Conservation (phyloP, 495 filamentous ascomycete genomes). For the Rostrohypoxylon terebratum region DNA sequence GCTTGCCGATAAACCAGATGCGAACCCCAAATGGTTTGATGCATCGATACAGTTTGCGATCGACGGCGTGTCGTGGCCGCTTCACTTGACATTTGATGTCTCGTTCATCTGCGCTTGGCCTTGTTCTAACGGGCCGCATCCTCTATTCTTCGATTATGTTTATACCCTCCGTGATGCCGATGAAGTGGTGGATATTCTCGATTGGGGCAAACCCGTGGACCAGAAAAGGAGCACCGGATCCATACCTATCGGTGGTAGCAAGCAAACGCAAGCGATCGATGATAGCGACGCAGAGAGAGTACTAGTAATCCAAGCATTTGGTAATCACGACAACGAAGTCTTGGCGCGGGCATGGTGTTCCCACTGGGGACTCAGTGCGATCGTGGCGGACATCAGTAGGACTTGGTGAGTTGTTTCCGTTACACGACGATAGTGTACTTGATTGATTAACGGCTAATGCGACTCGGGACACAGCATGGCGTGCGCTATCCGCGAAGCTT, state of each 20-base stretch:
- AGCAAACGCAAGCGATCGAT: conserved; percentile 16
- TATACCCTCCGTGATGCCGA: conserved; percentile 67
- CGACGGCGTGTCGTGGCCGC: conserved; percentile 70
- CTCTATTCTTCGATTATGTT: conserved; percentile 75
- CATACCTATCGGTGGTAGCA: conserved; percentile 38
- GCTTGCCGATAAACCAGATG: conserved; percentile 33
- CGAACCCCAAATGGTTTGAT: conserved; percentile 64
- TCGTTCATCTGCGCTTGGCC: conserved; percentile 74
- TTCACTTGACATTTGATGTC: conserved; percentile 72
- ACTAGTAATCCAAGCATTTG: conserved; percentile 76
- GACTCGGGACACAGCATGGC: conserved; percentile 64
- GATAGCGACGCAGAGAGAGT: conserved; percentile 66
- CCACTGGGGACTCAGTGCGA: conserved; percentile 73
- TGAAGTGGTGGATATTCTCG: conserved; percentile 68
- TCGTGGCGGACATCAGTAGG: conserved; percentile 72
- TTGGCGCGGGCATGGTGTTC: conserved; percentile 78
- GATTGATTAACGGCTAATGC: conserved; percentile 32
- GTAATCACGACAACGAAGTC: conserved; percentile 77
- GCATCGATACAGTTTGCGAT: conserved; percentile 76
- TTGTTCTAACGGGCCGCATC: conserved; percentile 75
- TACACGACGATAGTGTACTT: conserved; percentile 35
- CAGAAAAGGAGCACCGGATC: conserved; percentile 39
- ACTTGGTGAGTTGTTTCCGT: conserved; percentile 67
- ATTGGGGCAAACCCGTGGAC: conserved; percentile 64
- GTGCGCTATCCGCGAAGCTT: conserved; percentile 77